Percentiles rank a stretch among this genome's conserved stretches.
phyloP scores from a whole-genome alignment of 148 eudicot species.

The Hydrangea macrophylla region DNA sequence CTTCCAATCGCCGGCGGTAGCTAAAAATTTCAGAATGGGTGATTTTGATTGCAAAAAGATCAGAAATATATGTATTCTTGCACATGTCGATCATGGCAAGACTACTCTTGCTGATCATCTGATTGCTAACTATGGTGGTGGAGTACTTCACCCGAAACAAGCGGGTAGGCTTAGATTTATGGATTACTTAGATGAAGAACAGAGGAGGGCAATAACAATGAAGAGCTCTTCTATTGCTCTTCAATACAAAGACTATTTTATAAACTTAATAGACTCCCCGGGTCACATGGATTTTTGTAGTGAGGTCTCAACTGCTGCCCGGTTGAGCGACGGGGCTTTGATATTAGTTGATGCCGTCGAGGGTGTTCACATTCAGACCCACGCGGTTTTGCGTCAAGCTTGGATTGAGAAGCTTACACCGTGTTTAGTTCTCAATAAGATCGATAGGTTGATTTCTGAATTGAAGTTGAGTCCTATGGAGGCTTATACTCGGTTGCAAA shows the following conservation, averaged over 20 bases:
- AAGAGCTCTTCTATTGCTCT: constrained; percentile 82
- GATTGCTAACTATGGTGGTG: constrained; percentile 78
- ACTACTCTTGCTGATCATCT: constrained; percentile 93
- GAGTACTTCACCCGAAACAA: constrained; percentile 81
- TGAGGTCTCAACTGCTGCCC: constrained; percentile 92
- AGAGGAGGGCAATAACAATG: constrained; percentile 90
- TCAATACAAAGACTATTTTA: constrained; percentile 35
- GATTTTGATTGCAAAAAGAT: constrained; percentile 41
- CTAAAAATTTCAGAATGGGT: constrained; percentile 18
- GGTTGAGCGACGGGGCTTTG: constrained; percentile 89
- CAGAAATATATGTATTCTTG: constrained; percentile 88
- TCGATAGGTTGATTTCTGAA: constrained; percentile 84
- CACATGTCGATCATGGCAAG: constrained; percentile 95
- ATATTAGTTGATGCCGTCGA: constrained; percentile 91
- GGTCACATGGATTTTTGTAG: constrained; percentile 98
- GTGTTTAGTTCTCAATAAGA: constrained; percentile 87
- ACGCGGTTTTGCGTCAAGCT: constrained; percentile 90
- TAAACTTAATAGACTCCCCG: constrained; percentile 90
- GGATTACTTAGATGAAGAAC: constrained; percentile 95
- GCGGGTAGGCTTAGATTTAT: constrained; percentile 75
- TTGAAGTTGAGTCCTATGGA: constrained; percentile 79
- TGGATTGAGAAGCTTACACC: constrained; percentile 94
- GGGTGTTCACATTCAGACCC: constrained; percentile 98
- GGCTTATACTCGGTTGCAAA: constrained; percentile 64
- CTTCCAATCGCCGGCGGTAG: not conserved